Conservation (phyloP, 2,329 filamentous ascomycete species). For the Penicillium sp. region DNA sequence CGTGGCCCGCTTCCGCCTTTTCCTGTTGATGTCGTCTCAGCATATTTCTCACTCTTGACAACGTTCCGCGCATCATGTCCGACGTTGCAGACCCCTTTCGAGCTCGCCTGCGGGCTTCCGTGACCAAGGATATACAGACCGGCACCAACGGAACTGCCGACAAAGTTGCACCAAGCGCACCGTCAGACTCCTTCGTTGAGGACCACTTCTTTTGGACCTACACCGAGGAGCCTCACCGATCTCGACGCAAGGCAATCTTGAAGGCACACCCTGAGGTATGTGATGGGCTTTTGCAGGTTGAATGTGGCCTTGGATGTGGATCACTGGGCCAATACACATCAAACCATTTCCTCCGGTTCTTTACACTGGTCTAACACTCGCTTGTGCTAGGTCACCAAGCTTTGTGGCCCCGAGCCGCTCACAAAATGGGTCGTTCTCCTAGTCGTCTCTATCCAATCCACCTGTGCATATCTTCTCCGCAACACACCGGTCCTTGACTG, state of each 20-base stretch:
- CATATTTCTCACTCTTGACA: background rate
- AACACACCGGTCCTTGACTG: slow-evolving; percentile 74
- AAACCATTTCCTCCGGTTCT: slow-evolving; percentile 3
- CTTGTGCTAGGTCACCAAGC: slow-evolving; percentile 71
- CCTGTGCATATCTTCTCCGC: slow-evolving; percentile 69
- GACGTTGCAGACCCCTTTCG: slow-evolving; percentile 27
- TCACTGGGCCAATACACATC: no score
- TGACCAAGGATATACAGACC: slow-evolving; percentile 23
- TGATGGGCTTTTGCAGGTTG: no score
- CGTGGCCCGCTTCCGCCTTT: slow-evolving; percentile 22
- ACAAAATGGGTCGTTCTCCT: slow-evolving; percentile 86
- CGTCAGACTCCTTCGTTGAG: slow-evolving; percentile 33
- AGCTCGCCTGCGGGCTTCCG: slow-evolving; percentile 33
- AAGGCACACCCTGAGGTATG: slow-evolving; percentile 91
- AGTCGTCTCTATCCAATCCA: slow-evolving; percentile 76
- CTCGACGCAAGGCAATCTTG: slow-evolving; percentile 86
- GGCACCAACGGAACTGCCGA: slow-evolving; percentile 12
- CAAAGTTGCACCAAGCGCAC: slow-evolving; percentile 20
- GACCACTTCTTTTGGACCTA: slow-evolving; percentile 96
- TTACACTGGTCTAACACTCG: slow-evolving; percentile 14
- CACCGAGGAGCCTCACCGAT: slow-evolving; percentile 93
- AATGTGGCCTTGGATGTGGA: no score
- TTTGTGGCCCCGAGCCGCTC: slow-evolving; percentile 90
- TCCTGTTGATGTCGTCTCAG: slow-evolving; percentile 10
- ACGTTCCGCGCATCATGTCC: slow-evolving; percentile 24